Conservation (phyloP, 352 stramenopile genomes). For the Lagenidium sp. region DNA sequence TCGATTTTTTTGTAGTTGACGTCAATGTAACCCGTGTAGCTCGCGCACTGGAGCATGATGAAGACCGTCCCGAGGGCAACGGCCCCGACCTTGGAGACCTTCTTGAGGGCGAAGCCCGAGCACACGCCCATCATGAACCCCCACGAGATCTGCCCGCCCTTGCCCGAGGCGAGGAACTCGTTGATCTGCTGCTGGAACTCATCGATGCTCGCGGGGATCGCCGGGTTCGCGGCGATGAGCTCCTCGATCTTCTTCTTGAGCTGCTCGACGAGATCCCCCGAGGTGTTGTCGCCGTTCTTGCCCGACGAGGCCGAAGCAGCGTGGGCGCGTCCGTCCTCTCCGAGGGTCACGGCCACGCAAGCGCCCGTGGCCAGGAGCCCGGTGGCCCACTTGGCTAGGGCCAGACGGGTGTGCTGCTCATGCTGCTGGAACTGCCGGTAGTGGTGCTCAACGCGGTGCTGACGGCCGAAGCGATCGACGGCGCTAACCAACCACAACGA, state of each 20-base stretch:
- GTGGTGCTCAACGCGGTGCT: conserved; percentile 17
- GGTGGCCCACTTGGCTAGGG: conserved; percentile 21
- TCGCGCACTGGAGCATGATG: conserved; percentile 82
- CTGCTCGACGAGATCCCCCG: conserved; percentile 39
- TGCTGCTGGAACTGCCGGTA: not conserved
- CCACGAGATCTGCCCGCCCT: conserved; percentile 79
- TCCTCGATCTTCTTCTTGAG: conserved; percentile 52
- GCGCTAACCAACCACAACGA: conserved; percentile 1
- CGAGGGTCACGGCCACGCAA: conserved; percentile 11
- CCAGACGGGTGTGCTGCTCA: conserved; percentile 4
- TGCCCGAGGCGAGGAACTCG: conserved; percentile 54
- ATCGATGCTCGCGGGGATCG: conserved; percentile 26
- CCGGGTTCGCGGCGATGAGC: conserved; percentile 26
- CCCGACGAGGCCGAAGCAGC: conserved; percentile 7
- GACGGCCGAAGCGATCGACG: conserved; percentile 20
- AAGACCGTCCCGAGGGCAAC: conserved; percentile 81
- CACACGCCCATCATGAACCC: conserved; percentile 88
- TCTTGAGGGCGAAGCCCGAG: conserved; percentile 86
- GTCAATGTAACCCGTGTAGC: conserved; percentile 86
- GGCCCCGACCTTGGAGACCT: conserved; percentile 86
- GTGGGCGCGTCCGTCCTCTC: conserved; percentile 13
- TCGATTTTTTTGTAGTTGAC: conserved; percentile 91
- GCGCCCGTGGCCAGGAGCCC: conserved; percentile 18
- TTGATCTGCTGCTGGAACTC: conserved; percentile 44
- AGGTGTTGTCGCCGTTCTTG: conserved; percentile 12